Conservation (phyloP, 148 eudicot species). For the Cornus florida region DNA sequence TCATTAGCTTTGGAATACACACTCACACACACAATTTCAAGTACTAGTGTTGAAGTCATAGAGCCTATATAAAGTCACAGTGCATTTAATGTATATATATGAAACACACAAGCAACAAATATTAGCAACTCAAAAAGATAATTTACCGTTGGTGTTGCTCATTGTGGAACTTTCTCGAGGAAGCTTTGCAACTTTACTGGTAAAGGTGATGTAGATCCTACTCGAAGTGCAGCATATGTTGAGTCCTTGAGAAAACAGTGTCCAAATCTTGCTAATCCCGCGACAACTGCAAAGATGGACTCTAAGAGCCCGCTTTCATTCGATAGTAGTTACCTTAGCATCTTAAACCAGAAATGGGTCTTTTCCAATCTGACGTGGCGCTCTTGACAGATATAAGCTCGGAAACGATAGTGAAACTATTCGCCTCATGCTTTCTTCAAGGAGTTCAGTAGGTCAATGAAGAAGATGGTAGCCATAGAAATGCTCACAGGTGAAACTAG, state of each 20-base stretch:
- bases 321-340: slow-evolving; percentile 32
- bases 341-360: slow-evolving; percentile 25
- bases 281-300: slow-evolving; percentile 48
- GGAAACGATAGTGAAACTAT: neutral
- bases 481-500: slow-evolving; percentile 20
- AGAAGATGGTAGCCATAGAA: slow-evolving; percentile 23
- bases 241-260: slow-evolving; percentile 33
- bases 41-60: no score
- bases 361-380: slow-evolving; percentile 61
- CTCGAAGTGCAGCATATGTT: slow-evolving; percentile 36
- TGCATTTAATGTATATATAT: no score
- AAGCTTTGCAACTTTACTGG: slow-evolving; percentile 7
- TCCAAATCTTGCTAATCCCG: slow-evolving; percentile 8
- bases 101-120: neutral
- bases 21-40: no score
- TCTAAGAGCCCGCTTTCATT: slow-evolving; percentile 37
- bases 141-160: slow-evolving; percentile 48
- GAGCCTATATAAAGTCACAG: no score
- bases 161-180: slow-evolving; percentile 31
- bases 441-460: slow-evolving; percentile 27
- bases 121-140: no score
- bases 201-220: no score
- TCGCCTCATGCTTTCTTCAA: neutral
- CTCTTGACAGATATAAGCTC: slow-evolving; percentile 27
- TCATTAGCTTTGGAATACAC: no score